phyloP scores from a whole-genome alignment of 495 filamentous ascomycete genomes.

The Neurospora sp. region DNA sequence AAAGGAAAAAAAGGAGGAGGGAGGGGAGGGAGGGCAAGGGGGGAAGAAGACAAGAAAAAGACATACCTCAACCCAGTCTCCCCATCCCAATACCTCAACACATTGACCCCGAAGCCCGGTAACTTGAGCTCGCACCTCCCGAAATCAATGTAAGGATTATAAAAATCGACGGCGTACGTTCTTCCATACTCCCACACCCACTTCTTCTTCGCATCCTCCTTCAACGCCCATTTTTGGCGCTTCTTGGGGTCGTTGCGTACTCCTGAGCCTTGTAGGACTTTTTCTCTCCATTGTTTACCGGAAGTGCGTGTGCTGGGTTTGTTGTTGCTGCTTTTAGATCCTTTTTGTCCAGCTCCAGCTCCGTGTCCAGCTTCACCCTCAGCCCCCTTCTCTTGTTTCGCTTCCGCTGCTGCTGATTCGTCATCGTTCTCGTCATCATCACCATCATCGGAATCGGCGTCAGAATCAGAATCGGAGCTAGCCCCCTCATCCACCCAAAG shows the following conservation, averaged over 20 bases:
- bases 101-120: conserved; percentile 66
- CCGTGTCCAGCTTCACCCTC: too few relatives aligned
- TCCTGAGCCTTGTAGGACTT: neutral
- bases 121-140: conserved; percentile 65
- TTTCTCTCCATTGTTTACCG: neutral
- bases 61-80: conserved; percentile 42
- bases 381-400: too few relatives aligned
- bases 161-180: conserved; percentile 73
- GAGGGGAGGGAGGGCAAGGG: too few relatives aligned
- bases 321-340: too few relatives aligned
- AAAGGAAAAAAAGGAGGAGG: too few relatives aligned
- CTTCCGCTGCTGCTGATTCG: too few relatives aligned
- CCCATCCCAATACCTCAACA: conserved; percentile 74
- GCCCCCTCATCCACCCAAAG: too few relatives aligned
- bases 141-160: conserved; percentile 86
- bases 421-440: too few relatives aligned
- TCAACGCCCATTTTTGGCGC: conserved; percentile 57
- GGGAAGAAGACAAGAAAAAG: neutral
- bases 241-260: conserved; percentile 27
- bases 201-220: conserved; percentile 36
- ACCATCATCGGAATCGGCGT: too few relatives aligned
- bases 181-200: conserved; percentile 40
- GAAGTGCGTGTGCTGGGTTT: too few relatives aligned
- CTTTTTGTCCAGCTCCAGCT: too few relatives aligned
- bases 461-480: too few relatives aligned